These are phyloP conservation scores for Penicillium longicatenatum DNA, from an alignment of 495 filamentous ascomycete genomes.

Conservation along the genomic window DNA sequence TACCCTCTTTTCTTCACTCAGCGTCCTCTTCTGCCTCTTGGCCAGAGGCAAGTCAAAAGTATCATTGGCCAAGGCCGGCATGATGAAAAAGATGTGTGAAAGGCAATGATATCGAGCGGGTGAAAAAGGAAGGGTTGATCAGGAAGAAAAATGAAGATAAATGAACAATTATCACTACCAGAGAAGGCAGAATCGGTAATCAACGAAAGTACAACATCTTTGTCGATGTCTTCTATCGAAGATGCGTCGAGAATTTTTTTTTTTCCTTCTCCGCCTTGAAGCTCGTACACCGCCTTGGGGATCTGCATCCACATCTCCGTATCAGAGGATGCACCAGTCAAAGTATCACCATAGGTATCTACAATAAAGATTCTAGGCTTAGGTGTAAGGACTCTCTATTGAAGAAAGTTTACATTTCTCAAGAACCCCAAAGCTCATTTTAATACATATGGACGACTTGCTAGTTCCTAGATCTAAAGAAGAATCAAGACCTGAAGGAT, in stretches of 20 bases:
- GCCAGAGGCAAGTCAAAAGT: slow-evolving; percentile 56
- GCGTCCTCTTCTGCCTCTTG: slow-evolving; percentile 66
- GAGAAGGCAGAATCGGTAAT: not conserved
- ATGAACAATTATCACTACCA: not conserved
- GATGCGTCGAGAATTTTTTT: not conserved
- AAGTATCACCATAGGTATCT: no score
- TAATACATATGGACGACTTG: not conserved
- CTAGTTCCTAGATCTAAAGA: not conserved
- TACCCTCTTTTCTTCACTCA: slow-evolving; percentile 29
- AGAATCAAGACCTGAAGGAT: no score
- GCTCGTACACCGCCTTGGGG: not conserved
- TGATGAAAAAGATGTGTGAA: no score
- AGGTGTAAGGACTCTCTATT: not conserved
- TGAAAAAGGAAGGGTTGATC: not conserved
- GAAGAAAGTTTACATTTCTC: not conserved
- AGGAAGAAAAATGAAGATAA: not conserved
- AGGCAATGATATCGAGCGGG: no score
- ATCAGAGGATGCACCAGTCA: no score
- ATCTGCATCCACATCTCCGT: not conserved
- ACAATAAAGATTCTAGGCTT: not conserved
- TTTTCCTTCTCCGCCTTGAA: not conserved
- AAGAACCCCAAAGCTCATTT: not conserved
- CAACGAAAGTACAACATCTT: not conserved
- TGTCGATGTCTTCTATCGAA: not conserved
- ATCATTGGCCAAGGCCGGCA: slow-evolving; percentile 46